Conservation (phyloP, 495 filamentous ascomycete genomes). For the Penicillium lividum region DNA sequence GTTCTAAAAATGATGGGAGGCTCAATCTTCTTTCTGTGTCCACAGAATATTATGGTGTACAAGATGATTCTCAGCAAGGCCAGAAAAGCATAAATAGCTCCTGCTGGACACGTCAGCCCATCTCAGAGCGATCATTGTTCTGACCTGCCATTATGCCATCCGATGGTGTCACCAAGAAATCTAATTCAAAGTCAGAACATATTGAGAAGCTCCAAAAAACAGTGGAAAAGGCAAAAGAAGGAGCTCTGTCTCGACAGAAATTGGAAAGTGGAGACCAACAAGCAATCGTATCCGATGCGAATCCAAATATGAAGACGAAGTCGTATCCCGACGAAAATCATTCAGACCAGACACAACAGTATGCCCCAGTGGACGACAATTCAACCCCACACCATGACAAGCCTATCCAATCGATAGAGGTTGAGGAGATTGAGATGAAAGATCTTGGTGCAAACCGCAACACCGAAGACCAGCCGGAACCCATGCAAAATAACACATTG, state of each 20-base stretch:
- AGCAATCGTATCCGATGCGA: neutral
- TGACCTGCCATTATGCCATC: neutral
- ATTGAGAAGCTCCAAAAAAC: neutral
- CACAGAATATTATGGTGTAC: neutral
- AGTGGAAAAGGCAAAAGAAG: neutral
- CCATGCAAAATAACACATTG: neutral
- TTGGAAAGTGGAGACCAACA: neutral
- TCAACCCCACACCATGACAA: neutral
- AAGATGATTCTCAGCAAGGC: neutral
- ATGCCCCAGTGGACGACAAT: neutral
- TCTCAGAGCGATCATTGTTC: neutral
- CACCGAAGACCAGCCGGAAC: neutral
- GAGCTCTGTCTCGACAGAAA: neutral
- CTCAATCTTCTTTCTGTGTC: neutral
- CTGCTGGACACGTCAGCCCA: neutral
- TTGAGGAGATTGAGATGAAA: neutral
- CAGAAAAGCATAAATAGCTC: neutral
- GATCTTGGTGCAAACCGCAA: neutral
- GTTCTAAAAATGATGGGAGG: neutral
- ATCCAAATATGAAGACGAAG: neutral
- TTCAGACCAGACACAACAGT: neutral
- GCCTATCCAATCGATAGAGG: conserved; percentile 1
- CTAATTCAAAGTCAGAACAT: neutral
- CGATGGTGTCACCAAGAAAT: neutral
- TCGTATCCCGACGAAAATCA: neutral